Base-by-base conservation (phyloP, 306 rosid species). In the Hylodesmum podocarpum region DNA sequence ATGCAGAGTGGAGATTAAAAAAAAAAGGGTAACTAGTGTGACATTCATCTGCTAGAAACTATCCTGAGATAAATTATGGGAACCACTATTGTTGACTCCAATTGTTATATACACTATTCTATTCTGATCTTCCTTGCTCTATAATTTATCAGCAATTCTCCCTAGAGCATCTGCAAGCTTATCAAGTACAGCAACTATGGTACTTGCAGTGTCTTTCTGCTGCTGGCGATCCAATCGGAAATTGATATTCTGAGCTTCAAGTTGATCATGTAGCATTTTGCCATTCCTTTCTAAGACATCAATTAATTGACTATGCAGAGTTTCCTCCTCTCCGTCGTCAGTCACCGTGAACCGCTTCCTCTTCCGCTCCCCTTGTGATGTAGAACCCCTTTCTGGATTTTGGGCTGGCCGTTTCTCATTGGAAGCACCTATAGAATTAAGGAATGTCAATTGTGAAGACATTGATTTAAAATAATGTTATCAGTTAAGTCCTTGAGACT, bases 131-230 rank as follows among this genome's bases (percentile, higher is more conserved):
- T 80, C 34, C 44, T 70, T 70, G 67, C 78, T 70, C 87, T 91
- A 95, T 82, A 88, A 77, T 87, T 90, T 95, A 80, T 95, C 98
- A 25, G 98, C 97, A 78, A 96, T 96, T 84, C 97, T 86, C 28
- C 93, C 91, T 69, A 92, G 79, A 57, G 99, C 97, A 78, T 88
- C 93, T 54, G 99, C 99, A 61, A 95, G 90, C 90, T 90, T 95
- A 77, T 91, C 89, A 43, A 95, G 97, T n/a, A 95, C 99, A 50
- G 90, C 84, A 70, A 95, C 88, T 50, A 95, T 66, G 81, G 78
- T 86, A 66, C 84, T 88, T 3, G 91, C 85, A 58, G 92, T 89
- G 80, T 84, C 87, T 68, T 86, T 95, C 86, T 93, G 89, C 85
- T 90, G 99, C 79, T 92, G 96, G 12, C 94, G 83, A 65, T 92